A percentile compares a stretch with the other conserved stretches of the same genome.
Conservation (phyloP, 441 rosid species). For the Capsella rubella region DNA sequence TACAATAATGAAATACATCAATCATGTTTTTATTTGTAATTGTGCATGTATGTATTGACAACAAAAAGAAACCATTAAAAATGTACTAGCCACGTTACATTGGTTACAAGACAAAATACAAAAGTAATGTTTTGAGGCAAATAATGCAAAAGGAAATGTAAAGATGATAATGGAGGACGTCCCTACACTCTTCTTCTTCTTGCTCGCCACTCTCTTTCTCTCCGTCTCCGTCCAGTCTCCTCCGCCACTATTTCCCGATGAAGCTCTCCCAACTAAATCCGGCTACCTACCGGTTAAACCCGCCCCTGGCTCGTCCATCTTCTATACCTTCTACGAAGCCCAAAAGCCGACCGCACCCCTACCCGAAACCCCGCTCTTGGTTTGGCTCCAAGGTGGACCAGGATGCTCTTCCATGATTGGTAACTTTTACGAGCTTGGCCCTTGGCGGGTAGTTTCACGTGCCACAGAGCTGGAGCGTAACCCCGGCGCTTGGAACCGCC, state of each 20-base stretch:
- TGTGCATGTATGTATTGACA: conserved; percentile 9
- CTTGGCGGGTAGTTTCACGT: conserved; percentile 58
- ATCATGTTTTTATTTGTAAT: too few relatives aligned
- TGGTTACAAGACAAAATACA: background rate
- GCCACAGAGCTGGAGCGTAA: conserved; percentile 53
- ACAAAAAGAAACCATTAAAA: background rate
- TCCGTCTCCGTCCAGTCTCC: conserved; percentile 34
- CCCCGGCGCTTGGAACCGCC: conserved; percentile 81
- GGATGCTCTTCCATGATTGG: conserved; percentile 95
- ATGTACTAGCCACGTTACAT: background rate
- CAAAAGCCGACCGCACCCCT: conserved; percentile 53
- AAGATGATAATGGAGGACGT: conserved; percentile 36
- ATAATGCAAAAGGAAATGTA: conserved; percentile 33
- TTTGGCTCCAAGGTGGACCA: conserved; percentile 96
- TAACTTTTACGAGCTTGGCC: conserved; percentile 84
- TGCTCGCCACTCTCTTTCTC: conserved; percentile 41
- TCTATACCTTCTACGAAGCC: conserved; percentile 82
- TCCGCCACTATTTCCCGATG: conserved; percentile 52
- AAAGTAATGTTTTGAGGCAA: conserved; percentile 1
- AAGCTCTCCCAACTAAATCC: conserved; percentile 73
- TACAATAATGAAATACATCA: background rate
- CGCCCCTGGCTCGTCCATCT: conserved; percentile 65
- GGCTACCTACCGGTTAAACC: conserved; percentile 76
- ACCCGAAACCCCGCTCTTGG: conserved; percentile 67
- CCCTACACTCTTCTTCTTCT: conserved; percentile 30